Base-by-base conservation (phyloP, 805 yeast genomes). In the Saccharomycopsis javanensis region DNA sequence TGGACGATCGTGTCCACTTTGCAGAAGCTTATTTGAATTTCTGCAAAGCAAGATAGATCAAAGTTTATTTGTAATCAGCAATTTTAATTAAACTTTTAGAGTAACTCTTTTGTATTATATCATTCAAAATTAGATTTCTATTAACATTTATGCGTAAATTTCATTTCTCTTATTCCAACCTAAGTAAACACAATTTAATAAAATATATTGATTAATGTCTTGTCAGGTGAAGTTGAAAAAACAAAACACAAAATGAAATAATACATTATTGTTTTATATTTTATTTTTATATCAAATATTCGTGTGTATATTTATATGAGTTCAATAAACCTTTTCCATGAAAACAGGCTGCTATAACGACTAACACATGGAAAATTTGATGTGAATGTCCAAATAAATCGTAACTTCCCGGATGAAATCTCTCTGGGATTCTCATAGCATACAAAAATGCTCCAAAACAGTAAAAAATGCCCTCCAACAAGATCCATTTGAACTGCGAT, bases 321-420 rank as follows among this genome's bases (percentile, higher is more conserved):
- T 73, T 74, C 3, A 80, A 65, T 35, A 89, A 71, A 0, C 85
- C 95, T 56, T 64, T 73, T 69, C 85, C 80, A 70, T 90, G 97
- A 57, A 85, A 85, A 56, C 71, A 73, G 0, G 96, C 86, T 13
- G 95, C 96, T 11, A 82, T 62, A 0, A 88, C 90, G 6, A 88
- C 96, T 64, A 86, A 68, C 8, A 85, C 69, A 67, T 88, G 96
- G 66, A 89, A 88, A 8, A 89, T 76, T 66, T 89, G 96, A 67
- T 89, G 97, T 5, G 95, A 85, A 62, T 86, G 86, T 1, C 96
- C 96, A 69, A 80, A 76, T 10, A 80, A 64, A 63, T 88, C 96
- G 66, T 77, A 86, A 20, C 42, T 67, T 0, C 90, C 90, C 0
- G 88, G 88, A 4, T 62, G 63, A 46, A 74, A 72, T 53, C 86